phyloP scores from a whole-genome alignment of 2,329 filamentous ascomycete genomes.

The Penicillium nordicum region DNA sequence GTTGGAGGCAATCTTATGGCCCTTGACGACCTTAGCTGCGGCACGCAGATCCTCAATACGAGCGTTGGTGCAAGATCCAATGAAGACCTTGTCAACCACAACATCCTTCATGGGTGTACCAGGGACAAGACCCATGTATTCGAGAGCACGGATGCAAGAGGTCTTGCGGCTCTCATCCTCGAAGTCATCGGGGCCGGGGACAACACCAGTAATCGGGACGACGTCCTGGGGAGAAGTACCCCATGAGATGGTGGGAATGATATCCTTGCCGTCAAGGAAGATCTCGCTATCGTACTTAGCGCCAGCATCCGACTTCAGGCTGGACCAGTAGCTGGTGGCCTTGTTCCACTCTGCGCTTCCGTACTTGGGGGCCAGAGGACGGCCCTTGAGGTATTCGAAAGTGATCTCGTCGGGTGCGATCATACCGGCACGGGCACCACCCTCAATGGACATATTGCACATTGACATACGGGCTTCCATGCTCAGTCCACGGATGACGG shows the following conservation, averaged over 20 bases:
- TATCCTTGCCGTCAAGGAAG: conserved; percentile 87
- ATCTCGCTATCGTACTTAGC: conserved; percentile 89
- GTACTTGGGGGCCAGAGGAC: conserved; percentile 79
- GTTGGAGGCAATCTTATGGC: conserved; percentile 80
- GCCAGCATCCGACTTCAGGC: conserved; percentile 76
- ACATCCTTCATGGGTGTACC: conserved; percentile 93
- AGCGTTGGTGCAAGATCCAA: conserved; percentile 96
- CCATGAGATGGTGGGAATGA: conserved; percentile 91
- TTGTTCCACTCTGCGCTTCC: conserved; percentile 86
- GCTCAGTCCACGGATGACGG: conserved; percentile 80
- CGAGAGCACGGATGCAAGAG: conserved; percentile 73
- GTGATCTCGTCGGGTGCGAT: conserved; percentile 91
- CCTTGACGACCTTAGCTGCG: conserved; percentile 80
- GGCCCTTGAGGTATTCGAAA: conserved; percentile 90
- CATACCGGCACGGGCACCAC: conserved; percentile 91
- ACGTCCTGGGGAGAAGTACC: conserved; percentile 96
- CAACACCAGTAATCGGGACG: conserved; percentile 85
- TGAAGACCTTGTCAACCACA: conserved; percentile 90
- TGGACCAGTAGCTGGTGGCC: conserved; percentile 83
- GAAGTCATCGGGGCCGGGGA: conserved; percentile 88
- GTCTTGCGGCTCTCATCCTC: conserved; percentile 73
- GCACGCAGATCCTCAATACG: conserved; percentile 92
- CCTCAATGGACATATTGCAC: conserved; percentile 99
- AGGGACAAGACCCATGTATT: conserved; percentile 92
- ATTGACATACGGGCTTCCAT: conserved; percentile 99